A percentile compares a stretch with the other conserved stretches of the same genome.
phyloP scores from a whole-genome alignment of 495 filamentous ascomycete genomes.

The Hyaloscypha variabilis region DNA sequence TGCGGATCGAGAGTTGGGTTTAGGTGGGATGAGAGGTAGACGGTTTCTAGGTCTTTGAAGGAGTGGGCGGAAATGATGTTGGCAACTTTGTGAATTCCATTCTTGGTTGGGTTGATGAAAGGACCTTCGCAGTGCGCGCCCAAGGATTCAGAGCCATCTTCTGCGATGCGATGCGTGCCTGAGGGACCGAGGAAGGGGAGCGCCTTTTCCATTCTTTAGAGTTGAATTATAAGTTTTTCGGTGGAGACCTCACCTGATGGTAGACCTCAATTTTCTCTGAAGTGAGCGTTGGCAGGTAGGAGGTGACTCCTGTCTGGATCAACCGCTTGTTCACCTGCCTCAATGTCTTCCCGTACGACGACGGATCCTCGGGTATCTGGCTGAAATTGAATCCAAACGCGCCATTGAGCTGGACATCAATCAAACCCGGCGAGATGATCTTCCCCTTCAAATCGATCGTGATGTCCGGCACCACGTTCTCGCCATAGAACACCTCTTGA shows the following conservation, averaged over 20 bases:
- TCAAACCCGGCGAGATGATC: slow-evolving; percentile 79
- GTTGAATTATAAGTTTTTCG: not conserved
- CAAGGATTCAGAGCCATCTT: slow-evolving; percentile 75
- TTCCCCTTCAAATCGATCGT: slow-evolving; percentile 75
- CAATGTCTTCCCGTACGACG: slow-evolving; percentile 67
- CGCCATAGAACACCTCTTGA: slow-evolving; percentile 75
- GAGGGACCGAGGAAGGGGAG: slow-evolving; percentile 75
- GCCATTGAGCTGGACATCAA: slow-evolving; percentile 87
- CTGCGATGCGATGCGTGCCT: slow-evolving; percentile 47
- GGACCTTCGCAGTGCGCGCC: slow-evolving; percentile 87
- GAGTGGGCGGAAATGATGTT: slow-evolving; percentile 59
- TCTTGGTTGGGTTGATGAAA: slow-evolving; percentile 70
- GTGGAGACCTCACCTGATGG: slow-evolving; percentile 45
- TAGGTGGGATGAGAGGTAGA: slow-evolving; percentile 72
- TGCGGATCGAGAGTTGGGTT: slow-evolving; percentile 26
- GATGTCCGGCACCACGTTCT: slow-evolving; percentile 58
- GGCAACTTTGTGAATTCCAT: slow-evolving; percentile 72
- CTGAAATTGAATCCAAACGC: slow-evolving; percentile 88
- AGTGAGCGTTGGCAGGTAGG: slow-evolving; percentile 78
- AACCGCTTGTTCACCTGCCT: slow-evolving; percentile 67
- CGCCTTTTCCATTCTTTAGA: slow-evolving; percentile 42
- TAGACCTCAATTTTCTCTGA: slow-evolving; percentile 72
- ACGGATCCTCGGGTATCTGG: slow-evolving; percentile 62
- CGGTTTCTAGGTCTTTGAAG: slow-evolving; percentile 60
- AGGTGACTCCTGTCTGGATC: slow-evolving; percentile 77